phyloP scores from a whole-genome alignment of 108 stramenopile species.

The Schizochytrium sp. region DNA sequence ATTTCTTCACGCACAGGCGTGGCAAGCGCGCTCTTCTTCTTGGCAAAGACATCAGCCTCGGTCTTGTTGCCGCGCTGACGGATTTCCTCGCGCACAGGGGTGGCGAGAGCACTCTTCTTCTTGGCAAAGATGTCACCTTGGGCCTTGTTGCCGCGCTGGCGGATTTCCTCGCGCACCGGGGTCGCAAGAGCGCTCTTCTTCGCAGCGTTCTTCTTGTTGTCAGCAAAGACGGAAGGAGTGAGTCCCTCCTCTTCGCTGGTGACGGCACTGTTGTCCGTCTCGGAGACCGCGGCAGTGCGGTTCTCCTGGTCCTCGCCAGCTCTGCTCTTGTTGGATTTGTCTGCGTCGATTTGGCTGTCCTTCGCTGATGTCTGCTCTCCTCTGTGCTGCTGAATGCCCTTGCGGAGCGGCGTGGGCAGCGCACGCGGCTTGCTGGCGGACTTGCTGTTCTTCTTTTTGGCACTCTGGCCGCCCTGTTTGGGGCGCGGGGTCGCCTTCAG shows the following conservation, averaged over 20 bases:
- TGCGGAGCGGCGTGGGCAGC: not conserved
- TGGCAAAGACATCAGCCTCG: not conserved
- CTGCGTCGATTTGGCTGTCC: no score
- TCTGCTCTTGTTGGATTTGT: not conserved
- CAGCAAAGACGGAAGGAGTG: no score
- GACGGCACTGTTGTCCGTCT: no score
- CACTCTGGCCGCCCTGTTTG: not conserved
- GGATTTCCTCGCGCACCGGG: not conserved
- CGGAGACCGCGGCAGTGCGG: no score
- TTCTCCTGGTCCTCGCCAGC: not conserved
- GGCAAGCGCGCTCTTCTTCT: not conserved
- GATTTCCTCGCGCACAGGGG: not conserved
- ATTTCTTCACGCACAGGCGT: not conserved
- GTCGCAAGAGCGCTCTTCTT: not conserved
- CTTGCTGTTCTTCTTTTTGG: not conserved
- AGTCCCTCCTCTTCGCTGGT: no score
- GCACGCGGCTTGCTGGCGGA: not conserved
- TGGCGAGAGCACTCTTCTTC: not conserved
- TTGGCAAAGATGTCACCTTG: not conserved
- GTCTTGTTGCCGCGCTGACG: not conserved
- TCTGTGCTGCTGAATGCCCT: not conserved
- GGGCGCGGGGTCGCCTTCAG: not conserved
- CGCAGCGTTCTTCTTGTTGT: no score
- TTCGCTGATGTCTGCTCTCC: not conserved
- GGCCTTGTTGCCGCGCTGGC: not conserved